Evolutionary conservation across 163 green algal species (phyloP).

Genomic region (Chloromonas sp.): DNA sequence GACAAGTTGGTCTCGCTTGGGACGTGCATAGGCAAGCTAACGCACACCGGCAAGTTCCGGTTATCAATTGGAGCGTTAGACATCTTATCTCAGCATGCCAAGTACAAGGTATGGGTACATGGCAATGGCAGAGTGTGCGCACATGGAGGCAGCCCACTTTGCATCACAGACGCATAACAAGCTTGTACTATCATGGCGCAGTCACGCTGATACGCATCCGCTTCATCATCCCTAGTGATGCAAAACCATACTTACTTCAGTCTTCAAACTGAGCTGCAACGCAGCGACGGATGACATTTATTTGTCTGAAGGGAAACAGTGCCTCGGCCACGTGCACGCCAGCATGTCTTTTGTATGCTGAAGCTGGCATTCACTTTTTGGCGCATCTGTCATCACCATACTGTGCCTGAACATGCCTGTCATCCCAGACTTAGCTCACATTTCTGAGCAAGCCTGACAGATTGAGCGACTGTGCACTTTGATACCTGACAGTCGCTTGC

Average conservation of each 20-base stretch:
- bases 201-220: background rate
- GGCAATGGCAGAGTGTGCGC: background rate
- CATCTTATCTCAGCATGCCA: slow-evolving; percentile 78
- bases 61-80: slow-evolving; percentile 90
- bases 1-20: slow-evolving; percentile 90
- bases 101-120: slow-evolving; percentile 81
- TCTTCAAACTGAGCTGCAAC: slow-evolving; percentile 64
- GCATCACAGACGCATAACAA: no score
- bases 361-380: no score
- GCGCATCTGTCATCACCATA: no score
- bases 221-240: slow-evolving; percentile 25
- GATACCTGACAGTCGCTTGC: no score
- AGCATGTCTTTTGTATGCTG: no score
- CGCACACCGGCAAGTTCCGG: slow-evolving; percentile 92
- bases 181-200: no score
- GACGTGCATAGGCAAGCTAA: slow-evolving; percentile 92
- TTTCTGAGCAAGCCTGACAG: no score
- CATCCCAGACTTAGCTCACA: no score
- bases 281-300: slow-evolving; percentile 17
- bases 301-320: background rate
- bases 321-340: no score
- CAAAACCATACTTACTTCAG: slow-evolving; percentile 50
- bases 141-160: background rate
- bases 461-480: no score
- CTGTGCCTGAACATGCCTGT: no score